Evolutionary conservation across 257 asterid species (phyloP), one percentile per base, ranked within the genome.

Genomic region (Solanum arcanum): DNA sequence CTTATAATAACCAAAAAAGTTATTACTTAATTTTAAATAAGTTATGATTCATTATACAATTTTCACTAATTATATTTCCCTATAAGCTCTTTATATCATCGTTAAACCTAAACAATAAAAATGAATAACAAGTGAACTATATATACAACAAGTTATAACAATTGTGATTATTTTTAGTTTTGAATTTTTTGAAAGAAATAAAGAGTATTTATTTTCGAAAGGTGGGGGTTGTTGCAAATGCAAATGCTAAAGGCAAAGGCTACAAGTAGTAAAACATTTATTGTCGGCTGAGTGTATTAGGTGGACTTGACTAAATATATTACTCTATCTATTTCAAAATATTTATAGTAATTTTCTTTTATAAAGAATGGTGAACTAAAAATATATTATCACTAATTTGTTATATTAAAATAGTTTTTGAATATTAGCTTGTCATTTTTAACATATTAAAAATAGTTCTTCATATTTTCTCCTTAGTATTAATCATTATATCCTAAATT

Each of bases 141-240:
- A 21, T 59, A 59, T 20, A 20, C 11, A 20, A 20, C n/a, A 20
- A 59, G 25, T 59, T 8, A 59, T 21, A 59, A 21, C 12, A 59
- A 59, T 59, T 73, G 16, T 35, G 47, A 20, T 72, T 3, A 31
- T 14, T 15, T 70, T 70, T 31, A 14, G 9, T 73, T 20, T 20
- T 37, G 12, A 76, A 76, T n/a, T 73, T 73, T 73, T 47, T 47
- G 5, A 46, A 80, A n/a, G 42, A 15, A 21, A 52, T 23, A 82
- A 82, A 16, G 20, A 33, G 44, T 69, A 84, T 87, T 84, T 87
- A 88, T 72, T 82, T 21, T 42, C 49, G 88, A 86, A 83, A 39
- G 93, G 91, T 91, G 97, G 93, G 93, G 91, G 94, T 95, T 86
- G 98, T 94, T 95, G 94, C 52, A 92, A 74, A 73, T 73, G 49